Evolutionary conservation across 2,329 filamentous ascomycete genomes (phyloP), one percentile per base, ranked within the genome.

Genomic region (Parastagonospora nodorum): DNA sequence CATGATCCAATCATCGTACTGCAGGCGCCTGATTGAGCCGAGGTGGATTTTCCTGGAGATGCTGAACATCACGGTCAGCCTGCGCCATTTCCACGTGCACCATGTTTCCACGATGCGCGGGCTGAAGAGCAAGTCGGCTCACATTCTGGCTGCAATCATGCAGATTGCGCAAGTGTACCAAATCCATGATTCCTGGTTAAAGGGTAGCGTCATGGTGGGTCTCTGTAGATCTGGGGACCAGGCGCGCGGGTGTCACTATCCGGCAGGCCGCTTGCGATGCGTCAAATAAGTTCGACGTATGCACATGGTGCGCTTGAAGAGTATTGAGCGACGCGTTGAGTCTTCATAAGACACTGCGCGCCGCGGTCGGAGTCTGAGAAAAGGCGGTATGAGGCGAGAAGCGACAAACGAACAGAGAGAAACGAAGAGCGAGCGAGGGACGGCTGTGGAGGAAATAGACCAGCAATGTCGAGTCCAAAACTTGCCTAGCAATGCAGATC

Each of bases 1-100:
- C 82, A 85, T 85, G 19, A 83, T 70, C 60, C 78, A 84, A 61
- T 86, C 84, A 58, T 86, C 84, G 24, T 78, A 60, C 58, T 82
- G 79, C n/a, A 84, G 76, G 6, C 73, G 73, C 36, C 69, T 74
- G 58, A 77, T 69, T 33, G 78, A 76, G 12, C 80, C 75, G 43
- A 84, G 73, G 8, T 76, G 69, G 31, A 79, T 69, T 15, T 67
- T 71, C 29, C 78, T 73, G 9, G 78, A 80, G 29, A 75, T 70
- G 31, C 76, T 78, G 46, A 53, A 39, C 12, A 8, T 9, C 8
- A 31, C 32, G 43, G 53, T 53, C 30, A 43, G 46, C 49, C 11
- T 27, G 14, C 16, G 12, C 5, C 4, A 16, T 12, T 15, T n/a
- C 8, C 8, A 16, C 14, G 10, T 9, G 11, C n/a, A 27, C 11